Percentiles rank a stretch among this genome's conserved stretches.
phyloP scores from a whole-genome alignment of 176 grass and related monocot species.

The Oryza australiensis region DNA sequence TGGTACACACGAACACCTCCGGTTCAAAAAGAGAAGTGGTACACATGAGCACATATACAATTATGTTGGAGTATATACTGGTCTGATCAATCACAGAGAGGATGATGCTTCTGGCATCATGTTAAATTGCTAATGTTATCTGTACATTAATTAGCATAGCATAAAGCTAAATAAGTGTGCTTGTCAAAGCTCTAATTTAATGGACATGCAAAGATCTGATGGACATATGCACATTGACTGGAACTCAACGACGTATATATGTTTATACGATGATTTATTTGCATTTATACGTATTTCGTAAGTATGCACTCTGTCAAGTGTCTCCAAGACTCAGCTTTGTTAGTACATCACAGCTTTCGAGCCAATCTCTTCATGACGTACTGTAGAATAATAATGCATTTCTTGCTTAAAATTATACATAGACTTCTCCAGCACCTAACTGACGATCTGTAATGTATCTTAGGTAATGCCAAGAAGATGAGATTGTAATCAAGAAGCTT shows the following conservation, averaged over 20 bases:
- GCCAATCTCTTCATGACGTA: not conserved
- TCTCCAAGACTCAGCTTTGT: not conserved
- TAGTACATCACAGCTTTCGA: not conserved
- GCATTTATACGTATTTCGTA: not conserved
- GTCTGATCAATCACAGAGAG: not conserved
- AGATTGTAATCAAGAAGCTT: not conserved
- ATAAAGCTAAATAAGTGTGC: not conserved
- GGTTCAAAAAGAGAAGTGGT: too few relatives aligned
- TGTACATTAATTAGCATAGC: not conserved
- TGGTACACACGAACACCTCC: too few relatives aligned
- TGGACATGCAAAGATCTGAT: not conserved
- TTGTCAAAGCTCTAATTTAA: not conserved
- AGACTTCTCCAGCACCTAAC: too few relatives aligned
- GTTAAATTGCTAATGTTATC: not conserved
- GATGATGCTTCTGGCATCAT: not conserved
- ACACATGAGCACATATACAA: not conserved
- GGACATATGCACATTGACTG: not conserved
- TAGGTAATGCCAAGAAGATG: too few relatives aligned
- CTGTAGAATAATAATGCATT: not conserved
- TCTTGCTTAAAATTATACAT: too few relatives aligned
- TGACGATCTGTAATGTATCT: too few relatives aligned
- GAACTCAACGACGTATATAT: not conserved
- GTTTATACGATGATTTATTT: not conserved
- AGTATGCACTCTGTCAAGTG: not conserved
- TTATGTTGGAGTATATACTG: not conserved